A percentile compares a stretch with the other conserved stretches of the same genome.
Evolutionary conservation across 2,329 filamentous ascomycete genomes (phyloP).

Genomic region (Alternaria ventricosa): DNA sequence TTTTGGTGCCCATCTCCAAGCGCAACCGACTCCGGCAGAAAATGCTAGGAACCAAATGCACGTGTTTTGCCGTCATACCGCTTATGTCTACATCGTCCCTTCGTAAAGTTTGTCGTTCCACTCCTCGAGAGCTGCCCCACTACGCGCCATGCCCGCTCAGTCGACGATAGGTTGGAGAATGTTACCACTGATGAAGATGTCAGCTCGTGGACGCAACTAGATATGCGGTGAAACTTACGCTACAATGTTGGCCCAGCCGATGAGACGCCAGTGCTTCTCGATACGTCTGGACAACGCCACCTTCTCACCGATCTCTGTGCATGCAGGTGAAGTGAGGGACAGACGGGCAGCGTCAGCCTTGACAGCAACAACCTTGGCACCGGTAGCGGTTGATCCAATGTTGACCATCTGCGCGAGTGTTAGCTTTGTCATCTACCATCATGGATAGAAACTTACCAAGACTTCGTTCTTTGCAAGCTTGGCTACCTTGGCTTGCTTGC

Average conservation of each 20-base stretch:
- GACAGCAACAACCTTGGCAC: constrained; percentile 95
- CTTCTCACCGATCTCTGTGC: constrained; percentile 98
- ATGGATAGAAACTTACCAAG: constrained; percentile 55
- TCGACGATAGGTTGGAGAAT: constrained; percentile 47
- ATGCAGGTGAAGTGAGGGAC: constrained; percentile 88
- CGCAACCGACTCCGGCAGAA: constrained; percentile 38
- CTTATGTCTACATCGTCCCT: constrained; percentile 20
- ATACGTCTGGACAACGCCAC: constrained; percentile 95
- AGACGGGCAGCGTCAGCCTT: constrained; percentile 98
- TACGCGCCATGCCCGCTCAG: constrained; percentile 16
- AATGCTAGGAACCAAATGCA: constrained; percentile 43
- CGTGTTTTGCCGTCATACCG: constrained; percentile 23
- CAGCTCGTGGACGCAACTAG: constrained; percentile 14
- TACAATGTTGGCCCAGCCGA: constrained; percentile 53
- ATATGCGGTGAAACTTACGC: constrained; percentile 42
- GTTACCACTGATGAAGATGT: constrained; percentile 41
- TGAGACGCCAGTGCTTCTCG: constrained; percentile 89
- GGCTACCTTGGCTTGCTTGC: constrained; percentile 98
- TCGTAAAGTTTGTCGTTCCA: constrained; percentile 20
- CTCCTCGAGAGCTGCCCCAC: constrained; percentile 7
- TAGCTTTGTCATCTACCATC: constrained; percentile 7
- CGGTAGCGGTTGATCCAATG: constrained; percentile 96
- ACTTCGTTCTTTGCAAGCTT: constrained; percentile 99
- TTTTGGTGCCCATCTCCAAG: constrained; percentile 35
- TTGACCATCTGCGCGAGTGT: constrained; percentile 77